Percentiles rank a stretch among this genome's conserved stretches.
Conservation (phyloP, 2,329 filamentous ascomycete species). For the Plectosphaerella sp. region DNA sequence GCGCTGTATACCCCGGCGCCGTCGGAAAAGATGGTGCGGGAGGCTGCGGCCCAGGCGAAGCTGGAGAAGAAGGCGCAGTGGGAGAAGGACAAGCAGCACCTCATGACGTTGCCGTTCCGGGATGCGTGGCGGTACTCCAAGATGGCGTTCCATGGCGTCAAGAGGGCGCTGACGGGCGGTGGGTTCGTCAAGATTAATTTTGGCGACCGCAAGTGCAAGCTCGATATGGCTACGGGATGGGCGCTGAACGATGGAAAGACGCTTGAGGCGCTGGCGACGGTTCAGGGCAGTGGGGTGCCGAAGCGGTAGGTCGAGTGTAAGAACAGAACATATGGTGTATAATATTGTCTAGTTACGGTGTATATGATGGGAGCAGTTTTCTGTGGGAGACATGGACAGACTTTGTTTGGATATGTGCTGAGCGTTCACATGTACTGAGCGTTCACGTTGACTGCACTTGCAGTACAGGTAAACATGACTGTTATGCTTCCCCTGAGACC, state of each 20-base stretch:
- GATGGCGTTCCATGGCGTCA: slow-evolving; percentile 38
- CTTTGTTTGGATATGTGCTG: no score
- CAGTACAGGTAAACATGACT: no score
- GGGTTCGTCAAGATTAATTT: slow-evolving; percentile 50
- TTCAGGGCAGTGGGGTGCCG: slow-evolving; percentile 12
- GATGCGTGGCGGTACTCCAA: slow-evolving; percentile 37
- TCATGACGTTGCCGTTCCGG: slow-evolving; percentile 55
- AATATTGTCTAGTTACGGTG: background rate
- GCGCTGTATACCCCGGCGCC: slow-evolving; percentile 22
- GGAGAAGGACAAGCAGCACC: slow-evolving; percentile 49
- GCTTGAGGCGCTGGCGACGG: slow-evolving; percentile 48
- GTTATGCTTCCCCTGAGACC: no score
- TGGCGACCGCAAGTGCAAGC: slow-evolving; percentile 45
- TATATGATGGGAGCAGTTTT: no score
- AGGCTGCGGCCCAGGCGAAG: slow-evolving; percentile 29
- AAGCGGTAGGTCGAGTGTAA: background rate
- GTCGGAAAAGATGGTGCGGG: slow-evolving; percentile 19
- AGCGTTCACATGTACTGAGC: no score
- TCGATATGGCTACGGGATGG: slow-evolving; percentile 54
- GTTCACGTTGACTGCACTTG: no score
- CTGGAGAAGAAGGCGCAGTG: slow-evolving; percentile 30
- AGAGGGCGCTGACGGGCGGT: slow-evolving; percentile 49
- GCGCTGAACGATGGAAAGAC: slow-evolving; percentile 55
- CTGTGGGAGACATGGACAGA: background rate
- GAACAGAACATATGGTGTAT: background rate